These are phyloP conservation scores for Simmondsia chinensis DNA, from an alignment of 148 eudicot genomes.

Conservation along the genomic window DNA sequence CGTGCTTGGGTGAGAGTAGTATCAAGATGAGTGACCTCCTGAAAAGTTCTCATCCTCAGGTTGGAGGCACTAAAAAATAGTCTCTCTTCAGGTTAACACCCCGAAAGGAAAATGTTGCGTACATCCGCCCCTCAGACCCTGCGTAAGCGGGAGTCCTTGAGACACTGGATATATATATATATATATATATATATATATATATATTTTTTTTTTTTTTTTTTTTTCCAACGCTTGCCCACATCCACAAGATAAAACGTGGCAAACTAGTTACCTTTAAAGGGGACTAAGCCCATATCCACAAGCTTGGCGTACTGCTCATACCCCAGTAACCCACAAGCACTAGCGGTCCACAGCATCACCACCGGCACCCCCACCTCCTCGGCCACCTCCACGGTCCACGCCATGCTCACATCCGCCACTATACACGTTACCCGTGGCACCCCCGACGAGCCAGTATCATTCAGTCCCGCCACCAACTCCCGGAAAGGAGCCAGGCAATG, in stretches of 20 bases:
- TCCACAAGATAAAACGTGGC: background rate
- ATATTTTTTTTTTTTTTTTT: too few species aligned
- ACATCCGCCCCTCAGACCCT: too few species aligned
- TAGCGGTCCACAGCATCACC: slow-evolving; percentile 9
- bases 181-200: too few species aligned
- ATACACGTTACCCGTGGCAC: slow-evolving; percentile 11
- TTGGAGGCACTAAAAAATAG: too few species aligned
- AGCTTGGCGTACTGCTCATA: slow-evolving; percentile 2
- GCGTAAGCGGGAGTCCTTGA: too few species aligned
- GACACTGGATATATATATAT: too few species aligned
- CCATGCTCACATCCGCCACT: slow-evolving; percentile 11
- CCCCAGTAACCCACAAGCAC: slow-evolving; percentile 13
- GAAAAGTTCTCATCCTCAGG: too few species aligned
- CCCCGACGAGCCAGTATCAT: background rate
- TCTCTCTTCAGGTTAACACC: too few species aligned
- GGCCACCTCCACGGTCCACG: slow-evolving; percentile 6
- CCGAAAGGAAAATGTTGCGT: too few species aligned
- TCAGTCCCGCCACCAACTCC: slow-evolving; percentile 5
- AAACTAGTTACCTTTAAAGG: slow-evolving; percentile 6
- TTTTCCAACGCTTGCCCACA: background rate
- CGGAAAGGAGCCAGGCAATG: slow-evolving; percentile 4
- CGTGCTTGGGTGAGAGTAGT: too few species aligned
- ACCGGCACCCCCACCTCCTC: slow-evolving; percentile 7
- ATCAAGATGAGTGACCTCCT: too few species aligned
- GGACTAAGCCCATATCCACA: background rate